Base-by-base conservation (phyloP, 345 rosid genomes). In the Cardamine resedifolia region DNA sequence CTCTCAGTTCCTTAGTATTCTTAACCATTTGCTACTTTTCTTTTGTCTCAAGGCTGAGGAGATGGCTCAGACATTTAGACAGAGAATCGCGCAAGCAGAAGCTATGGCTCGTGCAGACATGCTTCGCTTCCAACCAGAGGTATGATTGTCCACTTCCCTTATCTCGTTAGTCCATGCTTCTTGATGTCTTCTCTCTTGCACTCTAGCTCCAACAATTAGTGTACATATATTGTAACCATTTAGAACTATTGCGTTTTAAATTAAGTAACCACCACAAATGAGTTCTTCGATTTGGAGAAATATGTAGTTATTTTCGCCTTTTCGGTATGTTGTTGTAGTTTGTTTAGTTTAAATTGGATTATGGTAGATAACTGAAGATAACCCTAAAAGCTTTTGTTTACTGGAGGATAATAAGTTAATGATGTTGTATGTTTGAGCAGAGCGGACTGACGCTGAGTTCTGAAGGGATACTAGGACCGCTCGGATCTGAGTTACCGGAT, bases 91-190 rank as follows among this genome's bases (percentile, higher is more conserved):
- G 11, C 96, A 90, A 81, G 99, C 99, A 33, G 99, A 95, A 88
- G 96, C 97, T 2, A 95, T 95, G 99, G 97, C 97, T 58, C 96
- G 92, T 41, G 99, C 97, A 6, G 99, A 91, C 82, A 95, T 91
- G 94, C 93, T 95, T 55, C 88, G 98, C 57, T 91, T 90, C 86
- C 96, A 95, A 82, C 98, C 97, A 10, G 96, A 95, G 96, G 99
- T 91, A 86, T 31, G 21, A 53, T 23, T 55, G 4, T 10, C 58
- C 20, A 45, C 27, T 20, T 21, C 7, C 50, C 18, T 68, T 10
- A 16, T 9, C 50, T 50, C 18, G 10, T 56, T 62, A 20, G 4
- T 72, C 44, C 4, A 41, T 62, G 23, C 55, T 20, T 50, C 28
- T 50, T 27, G 3, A 49, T 60, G 21, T 51, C 49, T 19, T 12